phyloP scores from a whole-genome alignment of 116 monocot species.

The Dioscorea cayenensis region DNA sequence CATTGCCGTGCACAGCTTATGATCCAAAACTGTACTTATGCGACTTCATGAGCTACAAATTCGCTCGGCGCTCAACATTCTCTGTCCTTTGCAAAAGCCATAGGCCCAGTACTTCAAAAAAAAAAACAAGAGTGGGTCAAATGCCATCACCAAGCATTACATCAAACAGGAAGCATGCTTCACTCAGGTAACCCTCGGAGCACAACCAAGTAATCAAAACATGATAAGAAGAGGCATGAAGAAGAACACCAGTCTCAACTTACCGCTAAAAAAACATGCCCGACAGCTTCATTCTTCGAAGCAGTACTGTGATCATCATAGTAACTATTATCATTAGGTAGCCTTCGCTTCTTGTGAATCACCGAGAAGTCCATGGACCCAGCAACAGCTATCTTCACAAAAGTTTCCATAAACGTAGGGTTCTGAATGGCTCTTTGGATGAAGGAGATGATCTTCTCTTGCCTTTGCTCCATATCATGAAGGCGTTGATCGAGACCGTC shows the following conservation, averaged over 20 bases:
- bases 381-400: constrained; percentile 40
- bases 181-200: too few relatives aligned
- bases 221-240: too few relatives aligned
- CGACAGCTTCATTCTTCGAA: constrained; percentile 17
- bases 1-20: too few relatives aligned
- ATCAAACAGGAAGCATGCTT: too few relatives aligned
- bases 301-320: constrained; percentile 28
- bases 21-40: too few relatives aligned
- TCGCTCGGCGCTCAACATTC: too few relatives aligned
- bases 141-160: too few relatives aligned
- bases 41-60: too few relatives aligned
- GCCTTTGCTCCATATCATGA: constrained; percentile 74
- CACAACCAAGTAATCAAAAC: too few relatives aligned
- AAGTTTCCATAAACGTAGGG: constrained; percentile 50
- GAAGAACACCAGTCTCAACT: constrained; percentile 61
- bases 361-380: constrained; percentile 18
- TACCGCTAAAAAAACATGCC: constrained; percentile 53
- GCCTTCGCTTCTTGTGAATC: constrained; percentile 56
- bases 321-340: constrained; percentile 10
- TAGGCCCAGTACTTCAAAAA: too few relatives aligned
- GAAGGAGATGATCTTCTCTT: constrained; percentile 63
- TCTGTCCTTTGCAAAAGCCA: too few relatives aligned
- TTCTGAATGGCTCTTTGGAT: constrained; percentile 41
- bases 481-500: constrained; percentile 51
- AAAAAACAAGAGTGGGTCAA: too few relatives aligned